Evolutionary conservation across 208 protist species (phyloP).

Genomic region (Angomonas ambiguus): DNA sequence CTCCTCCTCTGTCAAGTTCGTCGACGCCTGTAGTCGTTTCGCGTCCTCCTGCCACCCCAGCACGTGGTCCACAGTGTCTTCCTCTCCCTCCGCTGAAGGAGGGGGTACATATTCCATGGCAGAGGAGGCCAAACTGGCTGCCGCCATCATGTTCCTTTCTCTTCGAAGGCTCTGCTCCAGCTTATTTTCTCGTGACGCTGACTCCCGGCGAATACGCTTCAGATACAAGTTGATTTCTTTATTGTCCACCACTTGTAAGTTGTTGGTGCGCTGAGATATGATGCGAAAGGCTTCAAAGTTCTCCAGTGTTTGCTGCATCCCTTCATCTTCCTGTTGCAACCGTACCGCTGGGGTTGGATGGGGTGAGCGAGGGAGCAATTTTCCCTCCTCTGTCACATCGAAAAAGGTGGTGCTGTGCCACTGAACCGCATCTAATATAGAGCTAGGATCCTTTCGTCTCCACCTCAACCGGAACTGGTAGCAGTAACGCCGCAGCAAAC

Average conservation of each 20-base stretch:
- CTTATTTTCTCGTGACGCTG: conserved; percentile 39
- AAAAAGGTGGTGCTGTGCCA: conserved; percentile 82
- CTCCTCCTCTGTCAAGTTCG: neutral
- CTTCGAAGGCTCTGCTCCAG: conserved; percentile 51
- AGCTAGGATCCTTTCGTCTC: conserved; percentile 60
- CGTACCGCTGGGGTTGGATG: conserved; percentile 66
- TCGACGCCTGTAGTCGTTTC: neutral
- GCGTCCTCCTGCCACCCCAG: neutral
- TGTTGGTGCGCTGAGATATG: conserved; percentile 85
- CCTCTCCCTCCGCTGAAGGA: conserved; percentile 12
- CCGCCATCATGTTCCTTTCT: conserved; percentile 62
- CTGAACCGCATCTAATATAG: conserved; percentile 70
- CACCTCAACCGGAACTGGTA: conserved; percentile 80
- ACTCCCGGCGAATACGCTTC: conserved; percentile 52
- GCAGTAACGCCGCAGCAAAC: conserved; percentile 79
- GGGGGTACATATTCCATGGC: conserved; percentile 50
- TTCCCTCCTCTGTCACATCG: conserved; percentile 16
- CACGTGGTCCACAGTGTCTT: conserved; percentile 3
- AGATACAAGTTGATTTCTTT: conserved; percentile 87
- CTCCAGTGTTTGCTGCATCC: conserved; percentile 73
- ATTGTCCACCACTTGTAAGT: conserved; percentile 87
- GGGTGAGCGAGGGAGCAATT: conserved; percentile 6
- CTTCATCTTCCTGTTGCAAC: conserved; percentile 64
- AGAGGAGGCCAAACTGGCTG: conserved; percentile 58
- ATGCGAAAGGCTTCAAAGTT: conserved; percentile 86